phyloP scores from a whole-genome alignment of 2,329 filamentous ascomycete species.

The Microdochium bolleyi region DNA sequence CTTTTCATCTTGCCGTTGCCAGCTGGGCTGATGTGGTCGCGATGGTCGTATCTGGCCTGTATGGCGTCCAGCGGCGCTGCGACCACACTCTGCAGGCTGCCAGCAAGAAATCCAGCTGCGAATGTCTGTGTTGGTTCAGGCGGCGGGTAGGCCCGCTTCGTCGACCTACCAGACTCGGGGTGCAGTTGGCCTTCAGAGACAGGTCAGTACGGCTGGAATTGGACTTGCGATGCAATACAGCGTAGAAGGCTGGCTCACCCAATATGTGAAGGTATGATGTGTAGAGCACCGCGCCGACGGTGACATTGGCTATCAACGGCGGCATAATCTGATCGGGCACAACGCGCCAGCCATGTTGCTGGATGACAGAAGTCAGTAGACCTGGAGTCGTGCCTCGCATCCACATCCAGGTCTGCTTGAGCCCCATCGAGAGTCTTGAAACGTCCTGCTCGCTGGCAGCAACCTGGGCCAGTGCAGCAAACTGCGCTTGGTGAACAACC shows the following conservation, averaged over 20 bases:
- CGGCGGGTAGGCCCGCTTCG: slow-evolving; percentile 62
- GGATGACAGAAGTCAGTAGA: slow-evolving; percentile 58
- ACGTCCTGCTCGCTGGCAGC: slow-evolving; percentile 24
- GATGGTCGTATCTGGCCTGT: slow-evolving; percentile 62
- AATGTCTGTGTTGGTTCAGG: slow-evolving; percentile 57
- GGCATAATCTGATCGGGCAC: slow-evolving; percentile 72
- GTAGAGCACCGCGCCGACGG: slow-evolving; percentile 67
- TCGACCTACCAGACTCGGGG: slow-evolving; percentile 48
- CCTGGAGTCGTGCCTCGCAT: slow-evolving; percentile 61
- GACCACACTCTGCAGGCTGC: slow-evolving; percentile 60
- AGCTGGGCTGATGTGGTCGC: slow-evolving; percentile 33
- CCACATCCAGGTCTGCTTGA: slow-evolving; percentile 37
- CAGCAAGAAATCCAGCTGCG: slow-evolving; percentile 61
- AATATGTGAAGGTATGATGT: slow-evolving; percentile 68
- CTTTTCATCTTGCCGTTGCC: slow-evolving; percentile 40
- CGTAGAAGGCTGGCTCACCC: slow-evolving; percentile 22
- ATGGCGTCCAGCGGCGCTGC: slow-evolving; percentile 71
- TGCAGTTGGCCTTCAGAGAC: slow-evolving; percentile 36
- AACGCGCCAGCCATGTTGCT: slow-evolving; percentile 64
- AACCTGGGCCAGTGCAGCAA: slow-evolving; percentile 24
- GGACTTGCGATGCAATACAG: neutral
- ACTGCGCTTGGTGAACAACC: slow-evolving; percentile 39
- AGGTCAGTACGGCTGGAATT: neutral
- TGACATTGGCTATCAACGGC: slow-evolving; percentile 66
- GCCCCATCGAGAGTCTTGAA: slow-evolving; percentile 21